phyloP scores from a whole-genome alignment of 1,284 basidiomycete species.

The Ustilago loliicola region DNA sequence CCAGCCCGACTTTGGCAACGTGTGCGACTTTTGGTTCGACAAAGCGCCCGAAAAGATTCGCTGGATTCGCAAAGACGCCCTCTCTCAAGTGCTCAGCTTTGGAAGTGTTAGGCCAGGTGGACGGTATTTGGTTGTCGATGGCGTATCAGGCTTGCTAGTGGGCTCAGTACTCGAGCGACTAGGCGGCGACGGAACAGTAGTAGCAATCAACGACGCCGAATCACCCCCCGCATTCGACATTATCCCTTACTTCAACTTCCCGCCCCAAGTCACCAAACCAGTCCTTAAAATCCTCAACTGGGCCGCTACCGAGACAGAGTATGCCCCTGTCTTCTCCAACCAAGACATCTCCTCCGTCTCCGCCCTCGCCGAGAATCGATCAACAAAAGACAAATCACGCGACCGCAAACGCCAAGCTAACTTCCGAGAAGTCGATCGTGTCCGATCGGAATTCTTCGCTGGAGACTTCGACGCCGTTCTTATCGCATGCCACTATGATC shows the following conservation, averaged over 20 bases:
- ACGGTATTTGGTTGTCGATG: constrained; percentile 89
- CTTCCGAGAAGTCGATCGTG: constrained; percentile 60
- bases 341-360: constrained; percentile 24
- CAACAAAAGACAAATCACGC: constrained; percentile 44
- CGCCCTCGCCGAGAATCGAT: not conserved
- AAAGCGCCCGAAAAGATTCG: constrained; percentile 79
- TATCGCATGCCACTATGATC: constrained; percentile 87
- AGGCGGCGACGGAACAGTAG: constrained; percentile 81
- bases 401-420: constrained; percentile 52
- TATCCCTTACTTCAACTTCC: constrained; percentile 81
- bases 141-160: constrained; percentile 85
- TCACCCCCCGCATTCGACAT: constrained; percentile 93
- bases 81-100: constrained; percentile 87
- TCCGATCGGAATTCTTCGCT: constrained; percentile 83
- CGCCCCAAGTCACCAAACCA: constrained; percentile 64
- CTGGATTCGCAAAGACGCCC: constrained; percentile 86
- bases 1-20: constrained; percentile 87
- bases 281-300: constrained; percentile 58
- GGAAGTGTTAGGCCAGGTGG: constrained; percentile 88
- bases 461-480: constrained; percentile 79
- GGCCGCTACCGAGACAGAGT: constrained; percentile 59
- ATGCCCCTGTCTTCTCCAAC: constrained; percentile 39
- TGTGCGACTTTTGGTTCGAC: constrained; percentile 88
- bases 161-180: constrained; percentile 81
- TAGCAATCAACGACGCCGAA: constrained; percentile 90